phyloP scores from a whole-genome alignment of 441 rosid genomes.

The Syzygium malaccense region DNA sequence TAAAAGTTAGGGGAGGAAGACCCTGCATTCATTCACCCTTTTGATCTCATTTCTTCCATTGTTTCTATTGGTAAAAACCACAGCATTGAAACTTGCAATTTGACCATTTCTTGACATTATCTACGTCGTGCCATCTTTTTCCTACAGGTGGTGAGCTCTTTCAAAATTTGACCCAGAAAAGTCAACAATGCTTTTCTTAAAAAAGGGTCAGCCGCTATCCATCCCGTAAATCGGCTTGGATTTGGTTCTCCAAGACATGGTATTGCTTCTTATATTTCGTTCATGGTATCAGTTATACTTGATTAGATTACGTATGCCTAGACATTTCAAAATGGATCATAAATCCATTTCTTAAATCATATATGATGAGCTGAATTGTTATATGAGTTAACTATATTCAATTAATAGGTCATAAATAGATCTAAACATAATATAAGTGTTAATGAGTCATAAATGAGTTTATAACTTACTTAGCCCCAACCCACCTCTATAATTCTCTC shows the following conservation, averaged over 20 bases:
- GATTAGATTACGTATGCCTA: not conserved
- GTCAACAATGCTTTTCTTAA: constrained; percentile 88
- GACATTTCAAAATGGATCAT: not conserved
- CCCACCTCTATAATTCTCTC: too few species aligned
- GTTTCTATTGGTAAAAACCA: not conserved
- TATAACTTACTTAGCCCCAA: too few species aligned
- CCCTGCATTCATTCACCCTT: not conserved
- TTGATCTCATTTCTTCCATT: not conserved
- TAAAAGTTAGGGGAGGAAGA: not conserved
- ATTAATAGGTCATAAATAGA: too few species aligned
- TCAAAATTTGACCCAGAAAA: constrained; percentile 75
- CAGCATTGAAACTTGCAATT: not conserved
- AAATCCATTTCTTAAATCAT: too few species aligned
- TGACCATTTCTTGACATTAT: not conserved
- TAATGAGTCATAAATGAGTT: too few species aligned
- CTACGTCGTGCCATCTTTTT: not conserved
- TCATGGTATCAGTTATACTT: not conserved
- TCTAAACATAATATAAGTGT: too few species aligned
- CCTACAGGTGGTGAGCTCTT: constrained; percentile 85
- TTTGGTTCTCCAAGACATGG: constrained; percentile 63
- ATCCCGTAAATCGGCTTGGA: constrained; percentile 63
- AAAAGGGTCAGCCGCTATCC: constrained; percentile 52
- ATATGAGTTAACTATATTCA: too few species aligned
- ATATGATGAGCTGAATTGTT: too few species aligned
- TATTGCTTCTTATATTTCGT: constrained; percentile 11